Evolutionary conservation across 352 stramenopile genomes (phyloP), one percentile per base, ranked within the genome.

Genomic region (Globisporangium spiculum): DNA sequence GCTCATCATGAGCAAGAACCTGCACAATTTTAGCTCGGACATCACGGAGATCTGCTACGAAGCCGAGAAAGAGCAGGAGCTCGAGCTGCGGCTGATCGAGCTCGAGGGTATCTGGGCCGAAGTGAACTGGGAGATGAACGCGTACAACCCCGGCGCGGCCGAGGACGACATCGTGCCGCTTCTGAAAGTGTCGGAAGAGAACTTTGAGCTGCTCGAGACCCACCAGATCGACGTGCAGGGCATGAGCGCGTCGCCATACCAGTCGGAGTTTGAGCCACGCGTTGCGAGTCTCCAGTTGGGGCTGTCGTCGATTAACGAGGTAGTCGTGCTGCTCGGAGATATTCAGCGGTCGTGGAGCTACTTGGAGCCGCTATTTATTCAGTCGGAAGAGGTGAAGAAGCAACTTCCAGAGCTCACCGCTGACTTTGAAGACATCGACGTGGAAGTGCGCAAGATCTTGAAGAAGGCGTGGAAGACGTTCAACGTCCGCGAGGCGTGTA

Each of bases 1-100:
- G 22, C 75, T 96, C 44, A 87, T 99, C 24, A 63, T 98, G 59
- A 92, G 81, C 65, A 94, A 98, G 41, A 97, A 98, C 63, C 76
- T 99, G 20, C 91, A 98, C 69, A 92, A 96, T 65, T 98, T 97
- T 70, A 97, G 88, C 70, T 91, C 89, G 20, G 93, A 98, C 34
- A 97, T 99, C 50, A 97, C 97, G 32, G 96, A 99, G 66, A 98
- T 98, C 71, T 97, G 89, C 65, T 98, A 99, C 75, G 92, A 98
- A 79, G 96, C 94, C 5, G 91, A 96, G 53, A 99, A 99, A 67
- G 96, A 99, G 72, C 91, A 98, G 66, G 97, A 99, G 61, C 94
- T 98, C 46, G 94, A 98, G 73, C 75, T 93, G 46, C 88, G 89
- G 2, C 77, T 99, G 14, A 76, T 96, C 60, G 83, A 97, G 65